phyloP scores from a whole-genome alignment of 192 early-diverging fungal species.

The Gigaspora rosea region DNA sequence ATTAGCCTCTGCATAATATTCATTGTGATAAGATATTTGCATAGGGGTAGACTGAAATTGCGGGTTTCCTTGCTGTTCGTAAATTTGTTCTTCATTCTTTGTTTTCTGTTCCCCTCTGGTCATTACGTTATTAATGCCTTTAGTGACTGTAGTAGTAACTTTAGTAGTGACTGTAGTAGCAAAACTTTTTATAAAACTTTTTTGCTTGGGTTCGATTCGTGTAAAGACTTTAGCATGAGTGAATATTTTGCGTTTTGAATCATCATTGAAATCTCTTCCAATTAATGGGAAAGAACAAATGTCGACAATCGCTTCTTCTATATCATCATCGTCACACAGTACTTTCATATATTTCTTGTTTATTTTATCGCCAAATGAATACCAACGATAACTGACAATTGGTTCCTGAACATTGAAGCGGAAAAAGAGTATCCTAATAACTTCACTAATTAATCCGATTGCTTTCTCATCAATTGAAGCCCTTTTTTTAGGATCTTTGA shows the following conservation, averaged over 20 bases:
- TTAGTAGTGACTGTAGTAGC: too few species aligned
- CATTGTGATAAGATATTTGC: too few species aligned
- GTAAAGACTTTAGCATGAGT: neutral
- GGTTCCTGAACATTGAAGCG: conserved; percentile 6
- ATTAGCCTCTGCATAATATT: too few species aligned
- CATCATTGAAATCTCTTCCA: neutral
- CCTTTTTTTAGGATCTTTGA: neutral
- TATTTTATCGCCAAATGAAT: neutral
- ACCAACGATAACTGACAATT: neutral
- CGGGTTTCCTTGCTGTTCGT: too few species aligned
- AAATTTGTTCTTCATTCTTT: too few species aligned
- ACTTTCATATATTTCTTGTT: neutral
- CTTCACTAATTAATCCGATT: neutral
- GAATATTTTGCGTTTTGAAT: neutral
- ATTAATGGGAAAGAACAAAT: conserved; percentile 22
- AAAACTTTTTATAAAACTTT: too few species aligned
- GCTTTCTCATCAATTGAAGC: neutral
- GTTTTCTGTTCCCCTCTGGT: too few species aligned
- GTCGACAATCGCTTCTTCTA: neutral
- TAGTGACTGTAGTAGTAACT: too few species aligned
- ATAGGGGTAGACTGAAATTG: too few species aligned
- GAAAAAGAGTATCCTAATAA: neutral
- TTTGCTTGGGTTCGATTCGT: neutral
- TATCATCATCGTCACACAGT: neutral
- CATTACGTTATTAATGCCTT: too few species aligned